Conservation (phyloP, 1,139 yeast genomes). For the Candida sanyaensis region DNA sequence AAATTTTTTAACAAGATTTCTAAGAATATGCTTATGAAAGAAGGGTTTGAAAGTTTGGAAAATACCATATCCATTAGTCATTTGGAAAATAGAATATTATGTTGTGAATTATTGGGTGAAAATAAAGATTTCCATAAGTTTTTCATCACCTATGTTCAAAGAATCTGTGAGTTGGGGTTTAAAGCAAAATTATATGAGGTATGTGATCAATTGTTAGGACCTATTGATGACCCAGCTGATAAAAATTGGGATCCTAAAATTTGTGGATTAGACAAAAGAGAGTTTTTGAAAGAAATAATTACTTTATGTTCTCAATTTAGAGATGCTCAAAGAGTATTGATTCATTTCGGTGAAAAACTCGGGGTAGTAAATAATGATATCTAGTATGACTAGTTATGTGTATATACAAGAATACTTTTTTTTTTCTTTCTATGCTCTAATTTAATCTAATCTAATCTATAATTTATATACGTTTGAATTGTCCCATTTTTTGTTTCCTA, state of each 20-base stretch:
- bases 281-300: slow-evolving; percentile 65
- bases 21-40: slow-evolving; percentile 88
- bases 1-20: slow-evolving; percentile 84
- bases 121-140: slow-evolving; percentile 62
- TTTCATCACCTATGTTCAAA: slow-evolving; percentile 67
- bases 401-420: slow-evolving; percentile 8
- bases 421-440: too few species aligned
- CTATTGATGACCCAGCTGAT: slow-evolving; percentile 30
- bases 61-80: slow-evolving; percentile 85
- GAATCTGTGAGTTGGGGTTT: slow-evolving; percentile 81
- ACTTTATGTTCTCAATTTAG: slow-evolving; percentile 74
- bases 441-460: slow-evolving; percentile 22
- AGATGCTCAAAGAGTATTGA: slow-evolving; percentile 77
- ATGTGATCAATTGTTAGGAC: slow-evolving; percentile 65
- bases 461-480: slow-evolving; percentile 59
- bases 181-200: slow-evolving; percentile 70
- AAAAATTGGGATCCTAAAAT: slow-evolving; percentile 44
- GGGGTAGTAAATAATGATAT: slow-evolving; percentile 35
- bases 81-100: slow-evolving; percentile 80
- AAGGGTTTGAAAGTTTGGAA: slow-evolving; percentile 92
- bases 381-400: neutral
- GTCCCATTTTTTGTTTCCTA: slow-evolving; percentile 71
- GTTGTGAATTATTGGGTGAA: slow-evolving; percentile 70
- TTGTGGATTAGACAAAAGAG: slow-evolving; percentile 65
- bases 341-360: slow-evolving; percentile 57